phyloP scores from a whole-genome alignment of 768 basidiomycete genomes.

The Leccinum subtestaceum region DNA sequence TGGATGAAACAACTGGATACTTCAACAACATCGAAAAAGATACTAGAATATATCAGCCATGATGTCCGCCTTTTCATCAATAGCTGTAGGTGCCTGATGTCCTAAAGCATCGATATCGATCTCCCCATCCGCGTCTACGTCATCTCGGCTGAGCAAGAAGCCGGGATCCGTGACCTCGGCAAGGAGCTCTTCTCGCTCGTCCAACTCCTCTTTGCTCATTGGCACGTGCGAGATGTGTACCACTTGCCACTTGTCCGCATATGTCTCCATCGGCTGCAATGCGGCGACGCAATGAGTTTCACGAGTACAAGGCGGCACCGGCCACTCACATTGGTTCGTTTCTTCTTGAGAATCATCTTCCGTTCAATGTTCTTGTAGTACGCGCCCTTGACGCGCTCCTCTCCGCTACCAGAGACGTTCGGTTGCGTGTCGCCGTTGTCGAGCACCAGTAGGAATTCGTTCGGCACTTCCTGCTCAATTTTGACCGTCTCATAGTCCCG shows the following conservation, averaged over 20 bases:
- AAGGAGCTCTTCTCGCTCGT: constrained; percentile 74
- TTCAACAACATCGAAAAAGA: neutral
- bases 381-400: constrained; percentile 58
- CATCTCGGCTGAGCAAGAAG: constrained; percentile 46
- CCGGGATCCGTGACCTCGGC: constrained; percentile 73
- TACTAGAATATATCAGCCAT: constrained; percentile 36
- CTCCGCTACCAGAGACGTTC: constrained; percentile 36
- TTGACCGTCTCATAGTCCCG: constrained; percentile 88
- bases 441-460: constrained; percentile 77
- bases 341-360: constrained; percentile 86
- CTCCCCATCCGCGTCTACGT: constrained; percentile 63
- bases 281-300: neutral
- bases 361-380: constrained; percentile 89
- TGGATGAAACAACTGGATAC: neutral
- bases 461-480: constrained; percentile 81
- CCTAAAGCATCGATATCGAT: constrained; percentile 54
- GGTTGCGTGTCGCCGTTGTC: constrained; percentile 51
- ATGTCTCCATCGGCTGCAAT: constrained; percentile 62
- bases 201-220: constrained; percentile 71
- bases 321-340: constrained; percentile 67
- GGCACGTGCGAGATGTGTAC: constrained; percentile 69
- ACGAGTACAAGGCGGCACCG: neutral
- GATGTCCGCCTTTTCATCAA: constrained; percentile 41
- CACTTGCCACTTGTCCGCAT: constrained; percentile 79
- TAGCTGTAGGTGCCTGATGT: constrained; percentile 49